Base-by-base conservation (phyloP, 768 basidiomycete species). In the Tricholoma flavovirens region DNA sequence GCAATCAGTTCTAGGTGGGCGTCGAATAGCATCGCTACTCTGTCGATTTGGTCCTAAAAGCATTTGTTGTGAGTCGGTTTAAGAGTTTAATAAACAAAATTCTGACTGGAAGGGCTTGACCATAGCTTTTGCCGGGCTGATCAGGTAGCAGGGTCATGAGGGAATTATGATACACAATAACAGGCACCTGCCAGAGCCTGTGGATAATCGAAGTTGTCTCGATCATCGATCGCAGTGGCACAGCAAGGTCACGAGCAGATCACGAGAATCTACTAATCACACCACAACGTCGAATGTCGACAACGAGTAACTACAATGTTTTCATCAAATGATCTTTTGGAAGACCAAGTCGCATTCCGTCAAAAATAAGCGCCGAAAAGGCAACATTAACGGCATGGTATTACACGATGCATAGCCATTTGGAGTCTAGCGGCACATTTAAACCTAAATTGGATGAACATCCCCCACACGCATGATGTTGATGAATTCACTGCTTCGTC, bases 31-130 rank as follows among this genome's bases (percentile, higher is more conserved):
- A 64, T 67, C 10, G 78, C 71, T 56, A 90, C 80, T 53, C 78
- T 74, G 50, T 89, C 86, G 17, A 87, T 83, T 74, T 89, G 88
- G 65, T 89, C 88, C 88, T 90, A 64, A 29, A 55, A 57, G 11
- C 4, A 30, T 29, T 15, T 15, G 22, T n/a, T 4, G 19, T 57
- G n/a, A 59, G 46, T 48, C 5, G 21, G 30, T 19, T 21, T 17
- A 22, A 29, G 40, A 30, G 26, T 40, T 29, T n/a, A n/a, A n/a
- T n/a, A n/a, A n/a, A n/a, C n/a, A n/a, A n/a, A n/a, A n/a, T n/a
- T n/a, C 54, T 72, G 75, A 86, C 84, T 61, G 83, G 84, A 53
- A 87, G 73, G 49, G 61, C 64, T 64, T 76, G 72, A 19, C 84
- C 84, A 60, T 80, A 86, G 32, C 68, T 75, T 56, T 73, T 73